Evolutionary conservation across 1,284 basidiomycete genomes (phyloP), one percentile per base, ranked within the genome.

Genomic region (Porogramme epimiltina): DNA sequence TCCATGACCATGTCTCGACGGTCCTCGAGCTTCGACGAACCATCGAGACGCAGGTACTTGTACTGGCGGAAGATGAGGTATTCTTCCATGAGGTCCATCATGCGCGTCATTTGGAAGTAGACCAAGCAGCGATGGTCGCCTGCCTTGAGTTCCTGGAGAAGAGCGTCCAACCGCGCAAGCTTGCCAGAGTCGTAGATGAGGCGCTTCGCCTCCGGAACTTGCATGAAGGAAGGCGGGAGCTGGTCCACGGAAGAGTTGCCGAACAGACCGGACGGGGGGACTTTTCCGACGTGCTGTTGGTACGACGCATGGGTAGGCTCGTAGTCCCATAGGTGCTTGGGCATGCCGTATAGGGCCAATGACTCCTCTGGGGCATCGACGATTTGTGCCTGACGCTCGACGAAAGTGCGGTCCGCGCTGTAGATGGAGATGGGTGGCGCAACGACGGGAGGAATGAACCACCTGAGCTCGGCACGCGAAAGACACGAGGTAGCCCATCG

Each of bases 71-170:
- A 98, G 61, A 98, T 95, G 50, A 99, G 79, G 70, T 98, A 99
- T 70, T 99, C 97, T 70, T 99, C 97, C 86, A 99, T 96, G 54
- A 99, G 78, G 69, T 99, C 96, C 86, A 99, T 98, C 97, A 99
- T 99, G 59, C 89, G 85, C 22, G 97, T 99, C 97, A 99, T 99
- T 73, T 99, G 97, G 87, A 98, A 99, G 76, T 99, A 99, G 46
- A 99, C 82, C 61, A 99, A 75, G 20, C 98, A 95, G 43, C 95
- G 87, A 72, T 99, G 97, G 50, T 95, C 95, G 10, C 88, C 91
- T 28, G 85, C 81, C 74, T 98, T 99, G 56, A 99, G 84, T 66
- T 98, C 92, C 56, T 94, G 90, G 10, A 99, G 78, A 25, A 99
- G 77, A 20, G 79, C 69, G 70, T 99, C 97, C 43, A 99, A 79